These are phyloP conservation scores for Cardamine chenopodiifolia DNA, from an alignment of 345 rosid species.

Conservation along the genomic window DNA sequence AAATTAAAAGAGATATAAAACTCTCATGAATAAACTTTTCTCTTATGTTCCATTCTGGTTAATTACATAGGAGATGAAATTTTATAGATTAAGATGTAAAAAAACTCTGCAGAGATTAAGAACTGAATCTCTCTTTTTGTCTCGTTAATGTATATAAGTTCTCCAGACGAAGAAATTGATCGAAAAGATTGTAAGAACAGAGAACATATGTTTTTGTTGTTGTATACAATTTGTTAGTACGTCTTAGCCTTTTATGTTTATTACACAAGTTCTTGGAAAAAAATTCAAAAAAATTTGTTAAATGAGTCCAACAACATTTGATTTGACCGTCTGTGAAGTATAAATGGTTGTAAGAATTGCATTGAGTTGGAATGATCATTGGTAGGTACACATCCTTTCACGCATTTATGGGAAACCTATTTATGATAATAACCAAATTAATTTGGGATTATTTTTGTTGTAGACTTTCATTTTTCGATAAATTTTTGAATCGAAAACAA, in stretches of 20 bases:
- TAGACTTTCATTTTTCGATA: too few species aligned
- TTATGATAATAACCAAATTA: background rate
- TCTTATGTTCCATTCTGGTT: constrained; percentile 15
- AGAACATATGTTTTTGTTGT: constrained; percentile 16
- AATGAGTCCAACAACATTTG: constrained; percentile 33
- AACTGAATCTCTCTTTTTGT: constrained; percentile 15
- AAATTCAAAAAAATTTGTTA: background rate
- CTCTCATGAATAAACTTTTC: constrained; percentile 12
- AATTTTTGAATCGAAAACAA: background rate
- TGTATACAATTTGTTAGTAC: constrained; percentile 10
- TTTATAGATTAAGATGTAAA: constrained; percentile 23
- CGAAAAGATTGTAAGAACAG: background rate
- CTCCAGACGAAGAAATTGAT: constrained; percentile 11
- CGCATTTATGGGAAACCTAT: constrained; percentile 32
- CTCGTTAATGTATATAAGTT: constrained; percentile 31
- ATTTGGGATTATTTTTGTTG: background rate
- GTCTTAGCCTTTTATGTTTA: background rate
- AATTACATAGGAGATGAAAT: background rate
- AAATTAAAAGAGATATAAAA: constrained; percentile 16
- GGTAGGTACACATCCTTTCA: constrained; percentile 42
- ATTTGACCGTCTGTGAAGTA: constrained; percentile 22
- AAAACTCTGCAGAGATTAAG: constrained; percentile 29
- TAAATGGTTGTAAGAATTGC: constrained; percentile 39
- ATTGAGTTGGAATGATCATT: constrained; percentile 39
- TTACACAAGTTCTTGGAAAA: constrained; percentile 17